Conservation (phyloP, 2,329 filamentous ascomycete genomes). For the Penicillium oxalicum region DNA sequence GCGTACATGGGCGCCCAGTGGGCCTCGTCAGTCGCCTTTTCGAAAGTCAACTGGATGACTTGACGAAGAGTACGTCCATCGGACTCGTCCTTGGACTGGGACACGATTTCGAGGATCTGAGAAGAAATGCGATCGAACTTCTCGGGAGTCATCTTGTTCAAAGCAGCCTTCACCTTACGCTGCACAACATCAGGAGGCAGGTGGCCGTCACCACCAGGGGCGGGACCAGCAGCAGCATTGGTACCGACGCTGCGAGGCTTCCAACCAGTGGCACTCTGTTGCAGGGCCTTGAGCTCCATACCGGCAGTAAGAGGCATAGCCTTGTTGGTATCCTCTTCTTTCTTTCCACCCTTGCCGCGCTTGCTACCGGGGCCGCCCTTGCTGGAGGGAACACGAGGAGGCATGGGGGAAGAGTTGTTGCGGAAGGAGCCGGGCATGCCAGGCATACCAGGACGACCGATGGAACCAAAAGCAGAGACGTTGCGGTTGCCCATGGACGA, state of each 20-base stretch:
- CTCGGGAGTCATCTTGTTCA: slow-evolving; percentile 99
- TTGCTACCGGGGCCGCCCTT: slow-evolving; percentile 20
- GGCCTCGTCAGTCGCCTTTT: slow-evolving; percentile 96
- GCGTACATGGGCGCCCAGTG: slow-evolving; percentile 99
- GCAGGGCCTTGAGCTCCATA: slow-evolving; percentile 73
- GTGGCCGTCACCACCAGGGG: slow-evolving; percentile 50
- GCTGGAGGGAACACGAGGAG: slow-evolving; percentile 59
- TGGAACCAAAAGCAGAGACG: slow-evolving; percentile 53
- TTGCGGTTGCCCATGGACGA: slow-evolving; percentile 52
- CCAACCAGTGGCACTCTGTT: slow-evolving; percentile 71
- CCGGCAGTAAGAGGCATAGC: slow-evolving; percentile 87
- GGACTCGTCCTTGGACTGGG: slow-evolving; percentile 89
- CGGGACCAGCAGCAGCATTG: slow-evolving; percentile 38
- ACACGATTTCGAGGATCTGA: slow-evolving; percentile 86
- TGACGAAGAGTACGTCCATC: slow-evolving; percentile 93
- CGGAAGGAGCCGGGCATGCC: slow-evolving; percentile 61
- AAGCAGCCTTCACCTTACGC: slow-evolving; percentile 93
- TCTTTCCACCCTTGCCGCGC: slow-evolving; percentile 46
- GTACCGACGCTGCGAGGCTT: slow-evolving; percentile 69
- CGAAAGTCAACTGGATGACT: slow-evolving; percentile 97
- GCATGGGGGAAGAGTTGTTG: slow-evolving; percentile 60
- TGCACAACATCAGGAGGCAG: slow-evolving; percentile 91
- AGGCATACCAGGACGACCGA: slow-evolving; percentile 53
- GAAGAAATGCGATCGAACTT: slow-evolving; percentile 96
- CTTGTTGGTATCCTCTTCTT: slow-evolving; percentile 66